Evolutionary conservation across 352 stramenopile genomes (phyloP).

Genomic region (Saprolegnia diclina): DNA sequence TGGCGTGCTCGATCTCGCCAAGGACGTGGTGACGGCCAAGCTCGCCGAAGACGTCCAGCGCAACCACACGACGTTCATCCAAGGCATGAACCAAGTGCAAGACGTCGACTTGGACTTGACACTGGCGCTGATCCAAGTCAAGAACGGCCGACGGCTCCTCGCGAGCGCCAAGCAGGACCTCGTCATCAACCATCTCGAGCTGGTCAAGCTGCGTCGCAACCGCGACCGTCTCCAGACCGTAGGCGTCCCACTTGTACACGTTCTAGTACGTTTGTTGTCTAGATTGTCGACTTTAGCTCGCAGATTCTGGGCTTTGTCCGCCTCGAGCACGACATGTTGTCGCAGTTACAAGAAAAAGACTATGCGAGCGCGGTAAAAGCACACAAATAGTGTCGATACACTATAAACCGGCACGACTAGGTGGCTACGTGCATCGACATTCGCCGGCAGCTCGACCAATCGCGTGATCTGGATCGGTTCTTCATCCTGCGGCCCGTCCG

Average conservation of each 20-base stretch:
- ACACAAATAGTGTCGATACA: too few species aligned
- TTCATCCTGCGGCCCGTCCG: slow-evolving; percentile 4
- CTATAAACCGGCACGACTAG: neutral
- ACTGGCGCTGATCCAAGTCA: slow-evolving; percentile 81
- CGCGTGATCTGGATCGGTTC: neutral
- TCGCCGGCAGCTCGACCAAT: neutral
- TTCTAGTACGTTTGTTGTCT: neutral
- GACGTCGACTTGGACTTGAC: slow-evolving; percentile 82
- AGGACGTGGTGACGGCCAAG: slow-evolving; percentile 63
- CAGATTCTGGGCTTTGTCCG: slow-evolving; percentile 57
- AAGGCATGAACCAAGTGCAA: slow-evolving; percentile 84
- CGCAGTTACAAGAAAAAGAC: slow-evolving; percentile 15
- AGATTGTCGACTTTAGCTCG: slow-evolving; percentile 56
- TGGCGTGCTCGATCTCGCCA: slow-evolving; percentile 71
- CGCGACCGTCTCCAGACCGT: slow-evolving; percentile 70
- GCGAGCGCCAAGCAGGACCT: slow-evolving; percentile 65
- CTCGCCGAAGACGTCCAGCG: slow-evolving; percentile 77
- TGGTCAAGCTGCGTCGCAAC: slow-evolving; percentile 79
- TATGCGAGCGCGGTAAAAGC: slow-evolving; percentile 8
- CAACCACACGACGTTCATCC: slow-evolving; percentile 73
- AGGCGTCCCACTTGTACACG: neutral
- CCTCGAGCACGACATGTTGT: slow-evolving; percentile 70
- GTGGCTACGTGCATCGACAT: slow-evolving; percentile 6
- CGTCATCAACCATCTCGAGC: slow-evolving; percentile 63
- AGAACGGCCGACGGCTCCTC: slow-evolving; percentile 72